phyloP scores from a whole-genome alignment of 768 basidiomycete genomes.

The Tephrocybe sp. region DNA sequence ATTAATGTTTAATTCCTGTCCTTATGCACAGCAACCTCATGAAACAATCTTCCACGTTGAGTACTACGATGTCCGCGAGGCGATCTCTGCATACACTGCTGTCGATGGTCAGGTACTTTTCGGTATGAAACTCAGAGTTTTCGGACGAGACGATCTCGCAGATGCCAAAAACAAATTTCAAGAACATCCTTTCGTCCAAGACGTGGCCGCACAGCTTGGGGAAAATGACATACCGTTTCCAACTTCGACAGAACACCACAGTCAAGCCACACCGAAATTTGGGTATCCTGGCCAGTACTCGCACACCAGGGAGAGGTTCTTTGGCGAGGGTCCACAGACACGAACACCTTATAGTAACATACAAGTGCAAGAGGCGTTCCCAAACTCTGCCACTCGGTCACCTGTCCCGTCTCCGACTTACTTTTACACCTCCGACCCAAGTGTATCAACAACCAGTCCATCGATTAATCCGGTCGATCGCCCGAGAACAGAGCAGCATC shows the following conservation, averaged over 20 bases:
- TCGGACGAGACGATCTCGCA: slow-evolving; percentile 24
- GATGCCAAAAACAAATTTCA: slow-evolving; percentile 8
- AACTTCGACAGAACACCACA: slow-evolving; percentile 11
- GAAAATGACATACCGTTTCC: slow-evolving; percentile 11
- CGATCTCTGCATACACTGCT: slow-evolving; percentile 47
- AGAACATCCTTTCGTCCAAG: background rate
- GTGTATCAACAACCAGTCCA: slow-evolving; percentile 28
- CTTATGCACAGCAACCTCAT: slow-evolving; percentile 14
- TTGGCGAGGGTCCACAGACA: slow-evolving; percentile 21
- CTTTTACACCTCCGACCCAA: slow-evolving; percentile 33
- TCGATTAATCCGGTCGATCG: slow-evolving; percentile 1
- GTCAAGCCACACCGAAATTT: slow-evolving; percentile 18
- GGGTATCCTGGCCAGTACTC: slow-evolving; percentile 32
- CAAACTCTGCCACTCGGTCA: slow-evolving; percentile 12
- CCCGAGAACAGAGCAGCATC: slow-evolving; percentile 25
- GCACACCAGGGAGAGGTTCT: slow-evolving; percentile 34
- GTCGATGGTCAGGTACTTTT: slow-evolving; percentile 51
- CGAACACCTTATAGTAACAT: slow-evolving; percentile 27
- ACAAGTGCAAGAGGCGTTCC: slow-evolving; percentile 22
- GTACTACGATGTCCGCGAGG: slow-evolving; percentile 66
- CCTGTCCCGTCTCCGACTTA: slow-evolving; percentile 30
- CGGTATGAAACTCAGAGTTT: slow-evolving; percentile 50
- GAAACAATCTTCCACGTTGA: slow-evolving; percentile 54
- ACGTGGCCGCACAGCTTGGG: background rate
- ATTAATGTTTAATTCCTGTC: background rate